Evolutionary conservation across 2,329 filamentous ascomycete genomes (phyloP).

Genomic region (Diaporthe citriasiana): DNA sequence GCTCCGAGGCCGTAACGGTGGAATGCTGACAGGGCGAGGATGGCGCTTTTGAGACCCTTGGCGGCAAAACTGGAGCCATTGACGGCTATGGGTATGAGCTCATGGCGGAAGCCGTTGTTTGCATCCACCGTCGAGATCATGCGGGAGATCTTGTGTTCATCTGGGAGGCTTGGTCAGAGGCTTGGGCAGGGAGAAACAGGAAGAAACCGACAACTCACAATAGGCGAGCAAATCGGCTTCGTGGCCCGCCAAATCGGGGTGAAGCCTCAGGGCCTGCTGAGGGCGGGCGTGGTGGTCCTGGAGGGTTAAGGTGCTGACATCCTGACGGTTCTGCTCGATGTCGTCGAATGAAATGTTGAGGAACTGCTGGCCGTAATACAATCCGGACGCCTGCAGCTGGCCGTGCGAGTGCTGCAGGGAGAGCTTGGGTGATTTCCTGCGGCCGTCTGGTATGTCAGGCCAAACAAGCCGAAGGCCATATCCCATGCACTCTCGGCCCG

Average conservation of each 20-base stretch:
- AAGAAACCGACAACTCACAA: conserved; percentile 45
- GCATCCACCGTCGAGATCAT: conserved; percentile 64
- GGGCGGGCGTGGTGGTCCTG: conserved; percentile 47
- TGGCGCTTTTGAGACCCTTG: conserved; percentile 58
- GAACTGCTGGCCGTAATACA: conserved; percentile 55
- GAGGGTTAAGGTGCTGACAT: conserved; percentile 49
- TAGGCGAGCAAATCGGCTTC: conserved; percentile 51
- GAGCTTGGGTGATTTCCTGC: conserved; percentile 49
- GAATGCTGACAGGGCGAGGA: conserved; percentile 60
- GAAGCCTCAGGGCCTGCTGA: conserved; percentile 48
- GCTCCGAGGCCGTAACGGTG: conserved; percentile 56
- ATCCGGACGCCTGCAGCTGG: conserved; percentile 47
- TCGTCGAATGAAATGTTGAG: conserved; percentile 57
- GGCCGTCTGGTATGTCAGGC: conserved; percentile 62
- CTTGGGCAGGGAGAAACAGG: not conserved
- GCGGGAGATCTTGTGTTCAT: conserved; percentile 55
- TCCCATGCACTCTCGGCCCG: conserved; percentile 58
- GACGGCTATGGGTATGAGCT: conserved; percentile 62
- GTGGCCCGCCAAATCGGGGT: conserved; percentile 48
- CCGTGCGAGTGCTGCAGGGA: conserved; percentile 30
- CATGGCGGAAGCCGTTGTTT: conserved; percentile 61
- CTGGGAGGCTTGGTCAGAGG: conserved; percentile 47
- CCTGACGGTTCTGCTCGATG: conserved; percentile 46
- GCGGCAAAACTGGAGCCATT: conserved; percentile 52
- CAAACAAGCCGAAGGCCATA: conserved; percentile 62